Evolutionary conservation across 1,284 basidiomycete species (phyloP).

Genomic region (Ustilago sp.): DNA sequence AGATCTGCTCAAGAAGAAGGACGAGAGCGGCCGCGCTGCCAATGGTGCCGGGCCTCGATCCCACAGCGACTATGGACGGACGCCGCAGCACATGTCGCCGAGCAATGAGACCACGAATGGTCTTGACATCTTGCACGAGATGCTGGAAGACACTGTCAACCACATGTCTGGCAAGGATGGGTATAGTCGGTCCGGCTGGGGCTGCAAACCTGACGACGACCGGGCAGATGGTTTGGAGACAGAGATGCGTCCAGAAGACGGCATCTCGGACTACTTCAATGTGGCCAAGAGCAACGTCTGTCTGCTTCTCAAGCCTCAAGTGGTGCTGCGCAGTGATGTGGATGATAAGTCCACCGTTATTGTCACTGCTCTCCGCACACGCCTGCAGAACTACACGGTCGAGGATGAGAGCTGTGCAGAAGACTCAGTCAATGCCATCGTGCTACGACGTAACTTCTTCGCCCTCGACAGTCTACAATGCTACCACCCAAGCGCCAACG

Average conservation of each 20-base stretch:
- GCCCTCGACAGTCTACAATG: slow-evolving; percentile 84
- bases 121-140: slow-evolving; percentile 63
- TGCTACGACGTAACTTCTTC: slow-evolving; percentile 85
- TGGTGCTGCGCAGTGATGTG: slow-evolving; percentile 80
- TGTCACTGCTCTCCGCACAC: slow-evolving; percentile 84
- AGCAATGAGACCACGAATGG: slow-evolving; percentile 11
- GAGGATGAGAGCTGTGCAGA: slow-evolving; percentile 82
- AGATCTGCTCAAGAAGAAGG: slow-evolving; percentile 54
- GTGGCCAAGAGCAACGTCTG: slow-evolving; percentile 79
- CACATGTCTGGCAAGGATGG: slow-evolving; percentile 45
- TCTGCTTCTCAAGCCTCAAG: slow-evolving; percentile 89
- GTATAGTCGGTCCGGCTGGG: slow-evolving; percentile 37
- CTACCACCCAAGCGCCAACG: slow-evolving; percentile 78
- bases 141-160: slow-evolving; percentile 63
- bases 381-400: slow-evolving; percentile 83
- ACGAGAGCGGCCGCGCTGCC: slow-evolving; percentile 17
- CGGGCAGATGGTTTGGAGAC: slow-evolving; percentile 10
- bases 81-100: slow-evolving; percentile 15
- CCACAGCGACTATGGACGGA: not conserved
- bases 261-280: slow-evolving; percentile 70
- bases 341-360: slow-evolving; percentile 78
- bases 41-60: not conserved
- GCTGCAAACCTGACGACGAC: slow-evolving; percentile 18
- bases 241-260: slow-evolving; percentile 48
- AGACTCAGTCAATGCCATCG: slow-evolving; percentile 85